phyloP scores from a whole-genome alignment of 2,329 filamentous ascomycete species.

The Cladorrhinum sp. region DNA sequence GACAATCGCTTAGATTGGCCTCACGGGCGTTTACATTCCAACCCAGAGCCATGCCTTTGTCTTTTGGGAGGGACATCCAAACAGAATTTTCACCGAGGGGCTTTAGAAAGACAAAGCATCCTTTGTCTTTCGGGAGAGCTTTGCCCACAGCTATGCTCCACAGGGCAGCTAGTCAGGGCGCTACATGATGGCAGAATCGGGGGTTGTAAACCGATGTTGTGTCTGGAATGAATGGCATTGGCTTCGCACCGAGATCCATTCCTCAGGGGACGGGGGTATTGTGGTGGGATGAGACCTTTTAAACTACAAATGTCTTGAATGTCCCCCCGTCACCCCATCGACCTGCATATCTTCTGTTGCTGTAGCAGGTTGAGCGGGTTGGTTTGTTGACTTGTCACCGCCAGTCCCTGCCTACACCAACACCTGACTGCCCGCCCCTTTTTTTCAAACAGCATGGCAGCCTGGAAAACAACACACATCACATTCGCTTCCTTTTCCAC shows the following conservation, averaged over 20 bases:
- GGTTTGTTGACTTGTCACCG: conserved; percentile 25
- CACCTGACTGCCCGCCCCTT: conserved; percentile 2
- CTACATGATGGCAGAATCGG: not conserved
- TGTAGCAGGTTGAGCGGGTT: conserved; percentile 17
- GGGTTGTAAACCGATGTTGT: not conserved
- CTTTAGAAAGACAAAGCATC: conserved; percentile 13
- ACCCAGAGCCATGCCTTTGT: conserved; percentile 11
- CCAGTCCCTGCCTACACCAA: conserved; percentile 10
- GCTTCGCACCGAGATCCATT: conserved; percentile 12
- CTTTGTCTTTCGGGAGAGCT: conserved; percentile 13
- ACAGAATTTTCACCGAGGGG: conserved; percentile 5
- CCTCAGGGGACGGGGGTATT: conserved; percentile 13
- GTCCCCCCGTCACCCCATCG: conserved; percentile 10
- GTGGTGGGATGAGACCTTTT: conserved; percentile 11
- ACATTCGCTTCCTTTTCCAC: conserved; percentile 1
- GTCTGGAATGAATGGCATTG: conserved; percentile 16
- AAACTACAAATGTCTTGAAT: conserved; percentile 27
- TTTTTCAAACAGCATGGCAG: conserved; percentile 5
- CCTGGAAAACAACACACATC: conserved; percentile 9
- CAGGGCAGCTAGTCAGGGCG: not conserved
- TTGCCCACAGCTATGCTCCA: conserved; percentile 4
- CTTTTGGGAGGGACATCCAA: not conserved
- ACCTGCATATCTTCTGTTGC: conserved; percentile 25
- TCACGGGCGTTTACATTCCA: conserved; percentile 14
- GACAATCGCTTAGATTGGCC: conserved; percentile 1